Percentiles rank a stretch among this genome's conserved stretches.
These are phyloP conservation scores for Rheum nobile DNA, from an alignment of 148 eudicot genomes.

Conservation along the genomic window DNA sequence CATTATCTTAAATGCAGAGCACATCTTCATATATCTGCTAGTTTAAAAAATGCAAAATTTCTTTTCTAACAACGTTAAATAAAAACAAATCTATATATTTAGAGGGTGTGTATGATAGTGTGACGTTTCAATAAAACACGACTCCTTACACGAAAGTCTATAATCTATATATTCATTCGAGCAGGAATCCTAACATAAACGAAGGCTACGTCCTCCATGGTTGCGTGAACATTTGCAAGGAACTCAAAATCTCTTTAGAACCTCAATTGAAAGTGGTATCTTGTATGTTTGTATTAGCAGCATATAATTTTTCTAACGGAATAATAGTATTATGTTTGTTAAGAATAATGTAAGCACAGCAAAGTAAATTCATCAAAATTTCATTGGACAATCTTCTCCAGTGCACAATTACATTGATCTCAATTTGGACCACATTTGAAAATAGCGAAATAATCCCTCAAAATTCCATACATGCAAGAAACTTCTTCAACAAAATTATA, in stretches of 20 bases:
- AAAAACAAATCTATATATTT: no score
- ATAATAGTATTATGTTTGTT: not conserved
- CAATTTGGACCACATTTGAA: not conserved
- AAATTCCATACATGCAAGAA: not conserved
- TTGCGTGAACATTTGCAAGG: no score
- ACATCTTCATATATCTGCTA: not conserved
- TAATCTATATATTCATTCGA: no score
- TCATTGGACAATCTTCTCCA: not conserved
- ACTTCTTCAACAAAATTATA: not conserved
- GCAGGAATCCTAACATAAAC: no score
- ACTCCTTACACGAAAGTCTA: no score
- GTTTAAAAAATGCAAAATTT: not conserved
- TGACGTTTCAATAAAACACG: no score
- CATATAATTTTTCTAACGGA: no score
- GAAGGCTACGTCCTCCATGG: not conserved
- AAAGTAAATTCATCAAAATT: not conserved
- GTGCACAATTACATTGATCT: not conserved
- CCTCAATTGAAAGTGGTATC: no score
- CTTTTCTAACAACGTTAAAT: not conserved
- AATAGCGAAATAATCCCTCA: not conserved
- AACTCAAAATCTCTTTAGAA: no score
- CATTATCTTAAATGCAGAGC: not conserved
- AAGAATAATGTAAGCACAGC: not conserved
- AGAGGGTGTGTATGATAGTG: no score
- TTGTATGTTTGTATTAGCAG: no score